Evolutionary conservation across 2,329 filamentous ascomycete genomes (phyloP), one percentile per base, ranked within the genome.

Genomic region (Clarireedia monteithiana): DNA sequence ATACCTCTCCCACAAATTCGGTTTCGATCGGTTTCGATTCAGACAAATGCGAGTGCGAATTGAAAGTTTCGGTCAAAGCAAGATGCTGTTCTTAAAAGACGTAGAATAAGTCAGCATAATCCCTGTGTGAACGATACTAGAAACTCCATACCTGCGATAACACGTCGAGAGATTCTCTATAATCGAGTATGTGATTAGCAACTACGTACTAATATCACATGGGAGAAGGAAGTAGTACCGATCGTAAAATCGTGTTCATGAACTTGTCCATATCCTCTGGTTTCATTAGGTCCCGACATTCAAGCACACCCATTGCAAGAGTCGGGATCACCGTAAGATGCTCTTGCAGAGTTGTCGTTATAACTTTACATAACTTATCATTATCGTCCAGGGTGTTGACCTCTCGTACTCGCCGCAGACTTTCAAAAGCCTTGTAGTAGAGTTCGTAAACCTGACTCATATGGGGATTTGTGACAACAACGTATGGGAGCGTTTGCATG

Each of bases 341-440:
- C 61, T 95, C 88, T 67, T 85, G 86, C 59, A 99, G 78, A 60
- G 86, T 95, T 56, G 84, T 77, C 58, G 85, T 82, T 58, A 99
- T 84, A 56, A 90, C 77, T 54, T 88, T 81, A 75, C 94, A 99
- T 64, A 95, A 86, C 45, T 72, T 76, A 62, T 96, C 91, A 69
- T 99, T 99, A 66, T 97, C 92, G 34, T 95, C 88, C 38, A 96
- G 74, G 0, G 84, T 88, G 66, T 86, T 86, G 64, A 99, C 84
- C 68, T 96, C 90, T 50, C 85, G 85, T 42, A 96, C 77, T 63
- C 87, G 86, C 48, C 94, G 88, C 61, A 97, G 88, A 53, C 79
- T 84, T 69, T 99, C 94, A 66, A 99, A 99, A n/a, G 94, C 92
- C 63, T 85, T 85, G 73, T 96, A 95, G 76, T 99, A 99, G 6